Percentiles rank a stretch among this genome's conserved stretches.
These are phyloP conservation scores for Beauveria caledonica DNA, from an alignment of 2,329 filamentous ascomycete species.

Conservation along the genomic window DNA sequence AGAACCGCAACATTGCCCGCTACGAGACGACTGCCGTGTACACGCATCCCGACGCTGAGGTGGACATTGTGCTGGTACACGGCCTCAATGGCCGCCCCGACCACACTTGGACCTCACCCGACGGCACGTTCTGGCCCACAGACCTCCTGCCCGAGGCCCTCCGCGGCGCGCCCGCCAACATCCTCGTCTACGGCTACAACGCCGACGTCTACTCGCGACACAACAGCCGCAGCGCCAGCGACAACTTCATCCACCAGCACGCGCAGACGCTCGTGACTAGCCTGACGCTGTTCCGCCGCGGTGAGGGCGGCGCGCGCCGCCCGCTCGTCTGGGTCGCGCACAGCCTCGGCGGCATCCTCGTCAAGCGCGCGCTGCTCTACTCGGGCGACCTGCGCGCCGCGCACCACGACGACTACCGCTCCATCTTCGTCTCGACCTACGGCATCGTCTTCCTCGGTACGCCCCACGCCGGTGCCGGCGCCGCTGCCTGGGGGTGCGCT, in stretches of 20 bases:
- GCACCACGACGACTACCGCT: conserved; percentile 55
- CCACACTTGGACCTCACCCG: conserved; percentile 51
- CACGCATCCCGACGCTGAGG: conserved; percentile 48
- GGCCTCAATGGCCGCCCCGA: conserved; percentile 60
- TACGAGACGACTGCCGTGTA: conserved; percentile 54
- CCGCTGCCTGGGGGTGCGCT: conserved; percentile 59
- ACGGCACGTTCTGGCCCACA: conserved; percentile 59
- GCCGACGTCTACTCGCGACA: conserved; percentile 50
- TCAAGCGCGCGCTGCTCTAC: conserved; percentile 62
- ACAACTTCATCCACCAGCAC: conserved; percentile 62
- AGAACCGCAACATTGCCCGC: conserved; percentile 27
- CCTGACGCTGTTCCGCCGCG: conserved; percentile 54
- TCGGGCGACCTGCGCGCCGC: conserved; percentile 52
- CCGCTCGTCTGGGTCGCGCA: conserved; percentile 73
- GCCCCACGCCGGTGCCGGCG: conserved; percentile 61
- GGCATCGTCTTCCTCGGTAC: conserved; percentile 71
- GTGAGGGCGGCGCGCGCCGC: conserved; percentile 46
- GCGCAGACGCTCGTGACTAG: conserved; percentile 59
- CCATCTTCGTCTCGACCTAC: conserved; percentile 66
- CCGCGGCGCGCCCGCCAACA: conserved; percentile 47
- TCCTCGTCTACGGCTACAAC: conserved; percentile 69
- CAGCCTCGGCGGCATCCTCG: conserved; percentile 63
- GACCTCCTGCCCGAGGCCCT: conserved; percentile 58
- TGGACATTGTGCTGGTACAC: conserved; percentile 63
- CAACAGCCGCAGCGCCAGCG: conserved; percentile 47